A percentile compares a stretch with the other conserved stretches of the same genome.
Conservation (phyloP, 495 filamentous ascomycete species). For the Lentithecium fluviatile region DNA sequence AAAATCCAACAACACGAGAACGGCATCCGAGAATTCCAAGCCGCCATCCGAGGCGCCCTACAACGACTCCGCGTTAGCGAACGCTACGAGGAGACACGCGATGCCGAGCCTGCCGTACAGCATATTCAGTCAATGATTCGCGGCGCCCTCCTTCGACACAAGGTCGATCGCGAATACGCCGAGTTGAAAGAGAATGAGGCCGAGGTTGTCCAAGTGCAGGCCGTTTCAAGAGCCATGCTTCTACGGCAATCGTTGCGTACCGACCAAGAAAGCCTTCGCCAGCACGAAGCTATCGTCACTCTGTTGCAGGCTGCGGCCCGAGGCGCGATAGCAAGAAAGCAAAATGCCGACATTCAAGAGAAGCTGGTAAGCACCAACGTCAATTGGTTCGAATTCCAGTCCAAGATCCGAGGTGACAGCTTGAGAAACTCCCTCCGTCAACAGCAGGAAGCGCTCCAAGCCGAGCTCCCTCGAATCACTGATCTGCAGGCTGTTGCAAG, state of each 20-base stretch:
- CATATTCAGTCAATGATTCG: conserved; percentile 67
- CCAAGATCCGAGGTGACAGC: conserved; percentile 27
- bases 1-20: conserved; percentile 58
- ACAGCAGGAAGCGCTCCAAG: conserved; percentile 27
- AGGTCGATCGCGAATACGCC: conserved; percentile 49
- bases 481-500: conserved; percentile 47
- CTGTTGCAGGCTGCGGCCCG: conserved; percentile 30
- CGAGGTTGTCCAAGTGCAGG: conserved; percentile 65
- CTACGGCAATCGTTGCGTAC: conserved; percentile 37
- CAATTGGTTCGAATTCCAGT: conserved; percentile 35
- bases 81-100: conserved; percentile 39
- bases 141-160: conserved; percentile 57
- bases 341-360: conserved; percentile 33
- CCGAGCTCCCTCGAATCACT: conserved; percentile 40
- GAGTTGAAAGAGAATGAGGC: conserved; percentile 50
- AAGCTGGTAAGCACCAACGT: conserved; percentile 34
- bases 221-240: conserved; percentile 45
- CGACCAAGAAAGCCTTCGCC: conserved; percentile 41
- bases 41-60: conserved; percentile 45
- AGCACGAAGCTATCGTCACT: conserved; percentile 33
- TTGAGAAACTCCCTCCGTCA: conserved; percentile 28
- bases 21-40: conserved; percentile 59
- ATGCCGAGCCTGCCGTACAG: conserved; percentile 52
- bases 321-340: conserved; percentile 23
- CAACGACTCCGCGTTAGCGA: conserved; percentile 41